Evolutionary conservation across 2,329 filamentous ascomycete species (phyloP).

Genomic region (Lachnellula suecica): DNA sequence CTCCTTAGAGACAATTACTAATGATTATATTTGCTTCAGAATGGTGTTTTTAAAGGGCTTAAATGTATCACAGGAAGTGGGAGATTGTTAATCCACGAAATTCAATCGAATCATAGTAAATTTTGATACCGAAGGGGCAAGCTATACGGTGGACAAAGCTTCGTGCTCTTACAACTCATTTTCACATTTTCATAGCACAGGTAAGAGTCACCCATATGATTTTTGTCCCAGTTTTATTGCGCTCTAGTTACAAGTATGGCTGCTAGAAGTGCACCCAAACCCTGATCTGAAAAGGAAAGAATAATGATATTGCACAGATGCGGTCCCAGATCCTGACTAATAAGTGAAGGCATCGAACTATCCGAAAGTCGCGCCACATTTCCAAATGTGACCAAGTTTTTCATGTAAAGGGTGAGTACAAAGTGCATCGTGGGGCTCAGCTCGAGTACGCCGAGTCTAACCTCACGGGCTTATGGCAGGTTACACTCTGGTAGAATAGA

Average conservation of each 20-base stretch:
- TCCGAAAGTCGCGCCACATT: conserved; percentile 9
- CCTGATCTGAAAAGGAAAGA: conserved; percentile 14
- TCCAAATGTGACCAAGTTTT: conserved; percentile 5
- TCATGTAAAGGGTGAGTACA: conserved; percentile 17
- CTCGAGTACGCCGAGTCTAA: conserved; percentile 3
- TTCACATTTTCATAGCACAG: too few species aligned
- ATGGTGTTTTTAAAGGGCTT: too few species aligned
- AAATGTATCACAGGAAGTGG: too few species aligned
- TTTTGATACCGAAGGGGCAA: too few species aligned
- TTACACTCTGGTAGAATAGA: conserved; percentile 15
- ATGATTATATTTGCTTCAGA: too few species aligned
- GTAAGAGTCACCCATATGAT: not conserved
- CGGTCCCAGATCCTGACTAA: conserved; percentile 1
- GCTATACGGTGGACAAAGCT: too few species aligned
- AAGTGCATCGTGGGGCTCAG: conserved; percentile 14
- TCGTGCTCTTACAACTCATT: too few species aligned
- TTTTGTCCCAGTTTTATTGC: conserved; percentile 19
- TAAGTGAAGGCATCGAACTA: conserved; percentile 3
- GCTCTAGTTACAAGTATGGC: conserved; percentile 28
- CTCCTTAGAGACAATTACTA: too few species aligned
- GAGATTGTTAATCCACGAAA: too few species aligned
- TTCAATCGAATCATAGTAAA: too few species aligned
- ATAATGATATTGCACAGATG: conserved; percentile 25
- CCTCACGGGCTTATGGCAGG: conserved; percentile 7
- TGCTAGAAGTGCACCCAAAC: conserved; percentile 14